Evolutionary conservation across 371 early-diverging fungal species (phyloP).

Genomic region (Mucor indicus): DNA sequence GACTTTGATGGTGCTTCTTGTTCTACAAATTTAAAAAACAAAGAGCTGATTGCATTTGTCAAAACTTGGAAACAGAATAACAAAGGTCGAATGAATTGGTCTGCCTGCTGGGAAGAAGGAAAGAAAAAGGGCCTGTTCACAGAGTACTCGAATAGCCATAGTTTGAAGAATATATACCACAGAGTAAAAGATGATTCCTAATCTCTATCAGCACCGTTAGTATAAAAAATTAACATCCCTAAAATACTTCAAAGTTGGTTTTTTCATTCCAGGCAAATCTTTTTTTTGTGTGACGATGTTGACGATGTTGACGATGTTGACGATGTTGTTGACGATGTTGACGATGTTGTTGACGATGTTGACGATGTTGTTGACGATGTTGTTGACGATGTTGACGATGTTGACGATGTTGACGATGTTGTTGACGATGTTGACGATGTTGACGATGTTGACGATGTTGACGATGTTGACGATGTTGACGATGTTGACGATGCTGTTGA

Average conservation of each 20-base stretch:
- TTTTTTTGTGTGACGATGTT: not conserved
- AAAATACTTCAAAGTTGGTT: not conserved
- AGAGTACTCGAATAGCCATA: slow-evolving; percentile 12
- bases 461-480: too few species aligned
- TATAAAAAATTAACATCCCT: not conserved
- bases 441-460: too few species aligned
- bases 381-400: too few species aligned
- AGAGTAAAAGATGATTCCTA: slow-evolving; percentile 9
- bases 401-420: too few species aligned
- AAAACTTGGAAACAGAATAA: slow-evolving; percentile 15
- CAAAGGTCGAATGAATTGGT: slow-evolving; percentile 13
- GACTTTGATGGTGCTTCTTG: slow-evolving; percentile 12
- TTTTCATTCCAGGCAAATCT: not conserved
- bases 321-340: not conserved
- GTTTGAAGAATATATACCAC: slow-evolving; percentile 11
- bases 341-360: too few species aligned
- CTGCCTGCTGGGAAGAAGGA: slow-evolving; percentile 13
- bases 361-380: not conserved
- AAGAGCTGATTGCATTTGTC: slow-evolving; percentile 13
- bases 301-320: not conserved
- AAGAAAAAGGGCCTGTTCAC: slow-evolving; percentile 15
- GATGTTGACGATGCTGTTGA: not conserved
- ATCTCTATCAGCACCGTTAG: slow-evolving; percentile 9
- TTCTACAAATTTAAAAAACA: slow-evolving; percentile 11
- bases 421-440: not conserved